A percentile compares a stretch with the other conserved stretches of the same genome.
Conservation (phyloP, 2,329 filamentous ascomycete genomes). For the Aureobasidium sp. region DNA sequence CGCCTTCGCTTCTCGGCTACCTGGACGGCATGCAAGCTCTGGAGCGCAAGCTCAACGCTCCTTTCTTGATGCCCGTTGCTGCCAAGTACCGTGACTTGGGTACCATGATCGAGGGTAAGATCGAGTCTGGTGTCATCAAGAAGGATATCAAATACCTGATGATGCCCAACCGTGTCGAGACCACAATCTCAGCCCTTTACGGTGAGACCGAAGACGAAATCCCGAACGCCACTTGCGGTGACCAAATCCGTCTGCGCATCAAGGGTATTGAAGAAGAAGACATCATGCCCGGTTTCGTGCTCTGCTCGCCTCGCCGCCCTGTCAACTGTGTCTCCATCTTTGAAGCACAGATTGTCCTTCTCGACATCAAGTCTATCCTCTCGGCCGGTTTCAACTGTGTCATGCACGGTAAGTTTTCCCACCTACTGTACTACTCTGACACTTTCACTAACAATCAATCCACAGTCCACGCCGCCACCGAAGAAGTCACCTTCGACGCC, state of each 20-base stretch:
- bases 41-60: slow-evolving; percentile 91
- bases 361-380: slow-evolving; percentile 90
- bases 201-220: slow-evolving; percentile 96
- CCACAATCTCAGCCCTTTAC: slow-evolving; percentile 77
- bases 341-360: slow-evolving; percentile 91
- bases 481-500: slow-evolving; percentile 86
- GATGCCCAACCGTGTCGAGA: slow-evolving; percentile 86
- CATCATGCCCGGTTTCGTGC: slow-evolving; percentile 86
- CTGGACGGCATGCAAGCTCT: slow-evolving; percentile 88
- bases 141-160: slow-evolving; percentile 79
- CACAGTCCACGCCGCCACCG: slow-evolving; percentile 81
- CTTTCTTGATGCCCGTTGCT: slow-evolving; percentile 98
- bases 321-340: slow-evolving; percentile 86
- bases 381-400: slow-evolving; percentile 97
- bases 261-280: slow-evolving; percentile 97
- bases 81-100: slow-evolving; percentile 97
- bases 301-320: slow-evolving; percentile 87
- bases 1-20: slow-evolving; percentile 87
- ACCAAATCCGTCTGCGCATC: slow-evolving; percentile 86
- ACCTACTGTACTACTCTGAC: not conserved
- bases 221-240: slow-evolving; percentile 71
- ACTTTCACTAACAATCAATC: not conserved
- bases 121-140: slow-evolving; percentile 88
- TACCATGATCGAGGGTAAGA: slow-evolving; percentile 95
- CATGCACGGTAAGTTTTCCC: slow-evolving; percentile 49